These are phyloP conservation scores for Dillenia turbinata DNA, from an alignment of 164 flowering plant species.

Conservation along the genomic window DNA sequence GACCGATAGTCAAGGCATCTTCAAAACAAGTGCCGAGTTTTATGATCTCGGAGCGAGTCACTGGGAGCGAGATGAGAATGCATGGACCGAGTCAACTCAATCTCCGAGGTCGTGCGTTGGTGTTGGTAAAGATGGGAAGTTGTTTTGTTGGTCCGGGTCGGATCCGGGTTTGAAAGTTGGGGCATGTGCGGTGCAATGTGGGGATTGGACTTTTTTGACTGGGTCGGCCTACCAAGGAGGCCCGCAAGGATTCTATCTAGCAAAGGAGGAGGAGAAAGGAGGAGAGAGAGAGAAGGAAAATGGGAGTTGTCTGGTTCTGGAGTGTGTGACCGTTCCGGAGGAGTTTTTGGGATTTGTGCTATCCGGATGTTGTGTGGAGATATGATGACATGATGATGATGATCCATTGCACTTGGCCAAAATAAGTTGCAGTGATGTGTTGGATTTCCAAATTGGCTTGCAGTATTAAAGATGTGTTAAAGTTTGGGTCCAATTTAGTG, in stretches of 20 bases:
- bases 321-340: conserved; percentile 1
- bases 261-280: not conserved
- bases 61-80: conserved; percentile 56
- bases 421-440: too few species aligned
- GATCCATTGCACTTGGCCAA: too few species aligned
- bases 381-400: too few species aligned
- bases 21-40: conserved; percentile 47
- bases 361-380: conserved; percentile 28
- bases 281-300: conserved; percentile 18
- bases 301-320: conserved; percentile 6
- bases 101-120: conserved; percentile 56
- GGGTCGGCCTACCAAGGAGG: conserved; percentile 28
- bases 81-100: conserved; percentile 39
- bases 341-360: conserved; percentile 25
- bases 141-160: conserved; percentile 34
- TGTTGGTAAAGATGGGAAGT: conserved; percentile 33
- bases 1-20: conserved; percentile 68
- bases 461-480: too few species aligned
- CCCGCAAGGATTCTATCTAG: conserved; percentile 13
- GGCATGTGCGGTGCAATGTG: conserved; percentile 18
- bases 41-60: conserved; percentile 30
- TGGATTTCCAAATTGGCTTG: too few species aligned
- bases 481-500: too few species aligned
- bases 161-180: conserved; percentile 12
- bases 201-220: conserved; percentile 11